A percentile compares a stretch with the other conserved stretches of the same genome.
These are phyloP conservation scores for Glycine latifolia DNA, from an alignment of 306 rosid genomes.

Conservation along the genomic window DNA sequence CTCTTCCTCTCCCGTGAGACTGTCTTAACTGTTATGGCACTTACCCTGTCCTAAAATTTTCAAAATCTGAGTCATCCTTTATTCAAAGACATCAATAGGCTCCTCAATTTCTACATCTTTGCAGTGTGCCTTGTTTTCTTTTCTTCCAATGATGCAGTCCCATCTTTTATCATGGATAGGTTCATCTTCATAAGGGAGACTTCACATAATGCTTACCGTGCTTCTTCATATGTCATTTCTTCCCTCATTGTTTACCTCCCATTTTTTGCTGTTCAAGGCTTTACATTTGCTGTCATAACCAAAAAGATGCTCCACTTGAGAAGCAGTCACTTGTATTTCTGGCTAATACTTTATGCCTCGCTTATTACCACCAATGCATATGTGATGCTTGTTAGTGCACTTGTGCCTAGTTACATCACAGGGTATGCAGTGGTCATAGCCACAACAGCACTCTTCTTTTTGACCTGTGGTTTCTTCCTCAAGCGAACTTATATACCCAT, in stretches of 20 bases:
- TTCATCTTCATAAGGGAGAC: constrained; percentile 91
- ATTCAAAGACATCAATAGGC: constrained; percentile 79
- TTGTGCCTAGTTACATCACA: constrained; percentile 91
- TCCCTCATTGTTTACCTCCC: constrained; percentile 90
- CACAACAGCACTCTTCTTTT: constrained; percentile 90
- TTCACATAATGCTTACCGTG: constrained; percentile 90
- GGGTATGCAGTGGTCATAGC: constrained; percentile 94
- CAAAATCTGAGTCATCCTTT: constrained; percentile 45
- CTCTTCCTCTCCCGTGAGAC: constrained; percentile 90
- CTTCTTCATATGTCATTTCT: constrained; percentile 83
- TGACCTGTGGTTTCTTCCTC: constrained; percentile 88
- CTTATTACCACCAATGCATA: constrained; percentile 88
- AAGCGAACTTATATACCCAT: constrained; percentile 63
- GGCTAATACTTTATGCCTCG: constrained; percentile 80
- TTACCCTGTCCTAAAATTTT: constrained; percentile 75
- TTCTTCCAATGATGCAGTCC: constrained; percentile 94
- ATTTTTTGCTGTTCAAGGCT: constrained; percentile 81
- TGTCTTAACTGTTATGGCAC: constrained; percentile 80
- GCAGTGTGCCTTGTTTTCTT: constrained; percentile 88
- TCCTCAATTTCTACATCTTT: constrained; percentile 90
- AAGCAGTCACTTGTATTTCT: constrained; percentile 58
- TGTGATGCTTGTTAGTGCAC: constrained; percentile 91
- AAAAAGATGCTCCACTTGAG: constrained; percentile 59
- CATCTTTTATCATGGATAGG: constrained; percentile 82
- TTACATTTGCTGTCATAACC: constrained; percentile 87